Base-by-base conservation (phyloP, 768 basidiomycete species). In the Thelephora ganbajun region DNA sequence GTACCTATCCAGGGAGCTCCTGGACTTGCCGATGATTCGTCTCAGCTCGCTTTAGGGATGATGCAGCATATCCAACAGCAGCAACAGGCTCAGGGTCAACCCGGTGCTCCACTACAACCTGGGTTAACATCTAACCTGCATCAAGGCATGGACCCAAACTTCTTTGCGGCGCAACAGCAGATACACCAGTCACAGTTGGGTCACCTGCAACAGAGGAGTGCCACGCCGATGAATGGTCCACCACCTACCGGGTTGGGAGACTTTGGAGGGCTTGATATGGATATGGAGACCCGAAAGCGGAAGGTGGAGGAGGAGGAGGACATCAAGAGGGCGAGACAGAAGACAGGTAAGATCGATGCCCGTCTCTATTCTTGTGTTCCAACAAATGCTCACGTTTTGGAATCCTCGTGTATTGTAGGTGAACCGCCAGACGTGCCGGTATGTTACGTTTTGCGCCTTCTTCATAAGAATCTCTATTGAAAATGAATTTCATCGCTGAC, bases 271-370 rank as follows among this genome's bases (percentile, higher is more conserved):
- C 61, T 76, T 45, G 83, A 86, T 46, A 69, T 69, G 50, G 83
- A 85, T 47, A 53, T 61, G n/a, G 77, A 80, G 48, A 74, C 71
- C 14, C 69, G 78, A 52, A 90, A 89, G 60, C 72, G 86, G 51
- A 87, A 86, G 61, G 65, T 81, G 52, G 78, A 79, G 43, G 79
- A 78, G 46, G 82, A 83, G 50, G 63, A 63, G 23, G 80, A 84
- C 43, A 70, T 64, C 43, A 90, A 90, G 61, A 74, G 86, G 55
- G 77, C 64, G 44, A 73, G 82, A 55, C 73, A 79, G 62, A 87
- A 79, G 66, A 84, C 72, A 55, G 83, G 86, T 83, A 52, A 60
- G 76, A 41, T 41, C 22, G 16, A 22, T n/a, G 7, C 1, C 39
- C 14, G 39, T 14, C 39, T 30, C 26, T 41, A 41, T 5, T 14